Evolutionary conservation across 352 stramenopile species (phyloP).

Genomic region (Lagenidium giganteum): DNA sequence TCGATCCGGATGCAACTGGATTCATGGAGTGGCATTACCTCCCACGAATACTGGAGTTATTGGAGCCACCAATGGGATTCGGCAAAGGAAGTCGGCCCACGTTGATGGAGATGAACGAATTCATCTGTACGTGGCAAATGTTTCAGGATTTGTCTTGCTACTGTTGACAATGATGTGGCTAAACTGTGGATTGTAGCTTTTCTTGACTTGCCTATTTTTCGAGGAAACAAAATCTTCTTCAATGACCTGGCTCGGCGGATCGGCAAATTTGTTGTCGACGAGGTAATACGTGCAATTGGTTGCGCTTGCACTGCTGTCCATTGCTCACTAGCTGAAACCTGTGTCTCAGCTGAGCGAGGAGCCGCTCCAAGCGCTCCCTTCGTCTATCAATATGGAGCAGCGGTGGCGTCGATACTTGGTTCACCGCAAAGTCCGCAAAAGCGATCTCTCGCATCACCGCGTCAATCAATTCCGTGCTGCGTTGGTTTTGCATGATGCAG

Average conservation of each 20-base stretch:
- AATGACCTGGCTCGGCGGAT: constrained; percentile 50
- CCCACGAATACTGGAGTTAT: constrained; percentile 46
- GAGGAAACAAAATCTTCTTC: constrained; percentile 62
- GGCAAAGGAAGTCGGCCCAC: too few species aligned
- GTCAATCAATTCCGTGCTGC: constrained; percentile 53
- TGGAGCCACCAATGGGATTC: constrained; percentile 71
- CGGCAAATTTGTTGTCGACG: constrained; percentile 55
- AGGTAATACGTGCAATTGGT: constrained; percentile 16
- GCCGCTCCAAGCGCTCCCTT: constrained; percentile 36
- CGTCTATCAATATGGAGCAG: constrained; percentile 49
- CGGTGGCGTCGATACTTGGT: constrained; percentile 49
- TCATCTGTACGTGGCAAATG: too few species aligned
- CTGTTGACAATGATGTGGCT: background rate
- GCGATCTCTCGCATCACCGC: constrained; percentile 37
- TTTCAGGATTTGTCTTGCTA: too few species aligned
- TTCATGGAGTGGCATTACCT: constrained; percentile 74
- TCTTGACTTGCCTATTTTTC: constrained; percentile 50
- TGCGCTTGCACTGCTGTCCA: background rate
- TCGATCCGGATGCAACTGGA: constrained; percentile 81
- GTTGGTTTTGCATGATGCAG: constrained; percentile 34
- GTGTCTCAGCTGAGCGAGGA: constrained; percentile 51
- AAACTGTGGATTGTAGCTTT: constrained; percentile 15
- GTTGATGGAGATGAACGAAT: too few species aligned
- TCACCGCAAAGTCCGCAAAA: constrained; percentile 44
- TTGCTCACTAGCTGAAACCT: background rate